Conservation (phyloP, 306 rosid genomes). For the Carpinus viminea region DNA sequence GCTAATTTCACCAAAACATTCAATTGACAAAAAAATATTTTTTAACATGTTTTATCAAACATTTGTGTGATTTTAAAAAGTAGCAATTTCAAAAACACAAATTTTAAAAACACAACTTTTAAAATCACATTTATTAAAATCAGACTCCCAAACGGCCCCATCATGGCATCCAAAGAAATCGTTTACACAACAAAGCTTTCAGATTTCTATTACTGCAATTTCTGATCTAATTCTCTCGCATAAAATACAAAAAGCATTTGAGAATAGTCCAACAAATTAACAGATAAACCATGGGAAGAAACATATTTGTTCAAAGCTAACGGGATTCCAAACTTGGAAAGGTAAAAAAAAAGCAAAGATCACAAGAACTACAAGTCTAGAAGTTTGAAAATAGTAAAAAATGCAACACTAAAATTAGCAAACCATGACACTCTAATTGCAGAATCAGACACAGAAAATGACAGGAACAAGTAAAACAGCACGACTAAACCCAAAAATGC, state of each 20-base stretch:
- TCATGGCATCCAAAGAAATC: constrained; percentile 9
- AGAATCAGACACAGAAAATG: background rate
- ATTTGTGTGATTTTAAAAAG: too few species aligned
- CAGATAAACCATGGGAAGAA: background rate
- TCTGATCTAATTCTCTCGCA: background rate
- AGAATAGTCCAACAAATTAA: background rate
- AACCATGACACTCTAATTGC: background rate
- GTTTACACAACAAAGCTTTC: background rate
- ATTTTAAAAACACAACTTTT: too few species aligned
- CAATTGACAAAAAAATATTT: too few species aligned
- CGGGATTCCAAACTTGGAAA: background rate
- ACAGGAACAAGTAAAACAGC: background rate
- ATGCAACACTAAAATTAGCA: background rate
- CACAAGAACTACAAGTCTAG: background rate
- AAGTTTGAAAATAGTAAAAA: background rate
- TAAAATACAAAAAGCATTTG: background rate
- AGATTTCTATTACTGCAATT: background rate
- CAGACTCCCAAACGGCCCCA: too few species aligned
- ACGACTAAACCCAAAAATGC: too few species aligned
- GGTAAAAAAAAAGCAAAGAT: background rate
- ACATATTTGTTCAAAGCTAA: background rate
- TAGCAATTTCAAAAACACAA: too few species aligned
- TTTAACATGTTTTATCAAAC: too few species aligned
- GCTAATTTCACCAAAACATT: too few species aligned
- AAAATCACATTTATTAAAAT: too few species aligned